phyloP scores from a whole-genome alignment of 371 early-diverging fungal species.

The Syncephalis plumigaleata region DNA sequence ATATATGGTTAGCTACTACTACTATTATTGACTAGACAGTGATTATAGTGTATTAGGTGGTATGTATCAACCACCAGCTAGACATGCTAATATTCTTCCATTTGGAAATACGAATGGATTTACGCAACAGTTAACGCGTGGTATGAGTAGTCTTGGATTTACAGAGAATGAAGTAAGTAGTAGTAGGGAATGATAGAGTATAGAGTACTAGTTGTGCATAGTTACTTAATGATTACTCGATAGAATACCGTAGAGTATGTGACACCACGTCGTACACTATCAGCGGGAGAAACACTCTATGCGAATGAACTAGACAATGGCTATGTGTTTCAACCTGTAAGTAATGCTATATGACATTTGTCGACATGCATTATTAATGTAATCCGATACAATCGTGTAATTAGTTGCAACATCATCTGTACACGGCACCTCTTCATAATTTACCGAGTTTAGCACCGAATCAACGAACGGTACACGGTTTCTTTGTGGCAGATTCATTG shows the following conservation, averaged over 20 bases:
- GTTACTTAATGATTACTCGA: not conserved
- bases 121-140: too few relatives aligned
- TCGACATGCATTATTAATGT: not conserved
- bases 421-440: conserved; percentile 48
- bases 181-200: not conserved
- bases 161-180: too few relatives aligned
- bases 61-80: too few relatives aligned
- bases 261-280: not conserved
- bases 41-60: too few relatives aligned
- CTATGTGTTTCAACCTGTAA: not conserved
- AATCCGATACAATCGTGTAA: too few relatives aligned
- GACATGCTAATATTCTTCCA: too few relatives aligned
- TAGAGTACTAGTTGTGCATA: not conserved
- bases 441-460: conserved; percentile 48
- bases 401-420: conserved; percentile 60
- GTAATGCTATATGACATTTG: not conserved
- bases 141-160: too few relatives aligned
- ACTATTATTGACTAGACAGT: too few relatives aligned
- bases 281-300: conserved; percentile 3
- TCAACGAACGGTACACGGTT: conserved; percentile 56
- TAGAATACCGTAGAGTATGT: conserved; percentile 5
- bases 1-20: too few relatives aligned
- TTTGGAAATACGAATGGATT: too few relatives aligned
- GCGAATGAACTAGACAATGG: conserved; percentile 3
- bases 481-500: conserved; percentile 65